Base-by-base conservation (phyloP, 2,329 filamentous ascomycete genomes). In the Colletotrichum filicis region DNA sequence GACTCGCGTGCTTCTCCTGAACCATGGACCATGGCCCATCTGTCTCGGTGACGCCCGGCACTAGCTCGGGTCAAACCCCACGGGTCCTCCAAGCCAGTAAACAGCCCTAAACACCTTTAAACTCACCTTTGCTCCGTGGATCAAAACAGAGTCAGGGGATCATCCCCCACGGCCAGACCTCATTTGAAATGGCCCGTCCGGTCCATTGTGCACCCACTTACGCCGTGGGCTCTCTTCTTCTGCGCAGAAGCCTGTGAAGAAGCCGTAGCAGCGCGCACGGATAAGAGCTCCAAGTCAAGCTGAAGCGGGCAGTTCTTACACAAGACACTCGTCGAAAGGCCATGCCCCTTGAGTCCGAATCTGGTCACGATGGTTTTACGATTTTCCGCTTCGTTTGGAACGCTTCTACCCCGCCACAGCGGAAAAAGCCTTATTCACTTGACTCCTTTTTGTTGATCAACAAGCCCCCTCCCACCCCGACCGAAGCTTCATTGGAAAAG, bases 1-100 rank as follows among this genome's bases (percentile, higher is more conserved):
- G 63, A 71, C 32, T 71, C 68, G 56, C 35, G 62, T 42, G 24
- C 42, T 42, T 42, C 42, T 49, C 42, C 42, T 42, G 37, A 14
- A 42, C 37, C 37, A 42, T 42, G 19, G 42, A 49, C 37, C 37
- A 32, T 11, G 19, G 7, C 59, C 30, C 37, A 12, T 46, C 7
- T 14, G 5, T 24, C 55, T 71, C 62, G 62, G 68, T 46, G 14
- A 55, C 62, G 30, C 35, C 68, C 62, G 68, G 61, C 52, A 52
- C 52, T 46, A 58, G 49, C 60, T 30, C 24, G 42, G 62, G 22
- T 66, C 16, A 30, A 22, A 11, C 32, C 26, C 49, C n/a, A 19
- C 19, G 42, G 42, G 42, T 24, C 35, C 30, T 35, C 49, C 26
- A 8, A 28, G 49, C 62, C 12, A 53, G 49, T 24, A 19, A 30